Percentiles rank a stretch among this genome's conserved stretches.
Evolutionary conservation across 169 alveolate species (phyloP).

Genomic region (Cryptosporidium felis): DNA sequence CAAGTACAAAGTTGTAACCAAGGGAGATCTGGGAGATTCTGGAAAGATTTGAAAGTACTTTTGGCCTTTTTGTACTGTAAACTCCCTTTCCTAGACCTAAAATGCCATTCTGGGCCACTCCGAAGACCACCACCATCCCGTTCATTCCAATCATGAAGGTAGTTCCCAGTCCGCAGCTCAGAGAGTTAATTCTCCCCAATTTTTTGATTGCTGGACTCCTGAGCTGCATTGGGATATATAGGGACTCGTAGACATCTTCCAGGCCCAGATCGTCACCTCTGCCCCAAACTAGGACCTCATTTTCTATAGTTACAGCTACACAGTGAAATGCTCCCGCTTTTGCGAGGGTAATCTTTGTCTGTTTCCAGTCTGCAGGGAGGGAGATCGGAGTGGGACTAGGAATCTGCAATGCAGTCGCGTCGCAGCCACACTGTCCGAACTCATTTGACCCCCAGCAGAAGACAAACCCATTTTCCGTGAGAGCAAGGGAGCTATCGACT

Average conservation of each 20-base stretch:
- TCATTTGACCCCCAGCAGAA: conserved; percentile 71
- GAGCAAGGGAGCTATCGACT: conserved; percentile 35
- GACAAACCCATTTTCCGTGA: conserved; percentile 2
- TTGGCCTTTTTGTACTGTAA: conserved; percentile 58
- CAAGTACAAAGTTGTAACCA: conserved; percentile 51
- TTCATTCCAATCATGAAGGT: conserved; percentile 50
- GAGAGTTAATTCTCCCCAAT: conserved; percentile 44
- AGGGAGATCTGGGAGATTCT: conserved; percentile 46
- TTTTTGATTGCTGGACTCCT: conserved; percentile 55
- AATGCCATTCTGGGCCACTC: conserved; percentile 61
- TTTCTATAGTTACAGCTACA: conserved; percentile 55
- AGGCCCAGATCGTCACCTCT: conserved; percentile 61
- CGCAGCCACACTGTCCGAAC: conserved; percentile 67
- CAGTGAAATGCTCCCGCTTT: conserved; percentile 66
- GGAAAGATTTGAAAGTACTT: conserved; percentile 22
- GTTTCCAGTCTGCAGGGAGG: conserved; percentile 59
- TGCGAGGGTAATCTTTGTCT: conserved; percentile 24
- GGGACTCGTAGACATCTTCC: conserved; percentile 51
- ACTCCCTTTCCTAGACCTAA: conserved; percentile 66
- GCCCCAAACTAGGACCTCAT: conserved; percentile 69
- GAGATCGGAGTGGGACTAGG: conserved; percentile 47
- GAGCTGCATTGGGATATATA: conserved; percentile 59
- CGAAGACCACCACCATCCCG: conserved; percentile 46
- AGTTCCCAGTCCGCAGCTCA: conserved; percentile 57
- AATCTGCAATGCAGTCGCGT: conserved; percentile 26